Base-by-base conservation (phyloP, 1,284 basidiomycete species). In the Ustilago shanxiensis region DNA sequence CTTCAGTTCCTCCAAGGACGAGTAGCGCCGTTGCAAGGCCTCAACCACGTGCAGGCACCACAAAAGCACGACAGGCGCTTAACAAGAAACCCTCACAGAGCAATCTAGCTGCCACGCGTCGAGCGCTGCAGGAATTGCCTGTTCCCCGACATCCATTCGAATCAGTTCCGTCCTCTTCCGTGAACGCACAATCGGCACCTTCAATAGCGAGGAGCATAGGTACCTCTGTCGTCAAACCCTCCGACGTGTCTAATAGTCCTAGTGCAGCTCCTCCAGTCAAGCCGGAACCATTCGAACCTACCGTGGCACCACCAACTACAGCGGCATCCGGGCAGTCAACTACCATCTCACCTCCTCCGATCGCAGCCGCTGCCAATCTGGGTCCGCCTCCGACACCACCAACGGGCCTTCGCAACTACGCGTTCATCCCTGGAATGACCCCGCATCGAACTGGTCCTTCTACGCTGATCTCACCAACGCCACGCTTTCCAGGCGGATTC, bases 401-500 rank as follows among this genome's bases (percentile, higher is more conserved):
- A 2, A 55, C 59, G 2, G 65, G 29, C 11, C 71, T 73, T 28
- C 65, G 57, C 14, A 67, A 68, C 31, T 73, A 68, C 24, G 71
- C 71, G 35, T 73, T 68, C 55, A 73, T 73, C 10, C 71, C 71
- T 13, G 62, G 71, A 6, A 14, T 64, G 55, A 73, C 61, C 28
- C 66, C 66, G 8, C 61, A 65, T 44, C 39, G 53, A 35, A 39
- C 62, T 24, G 62, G 49, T 11, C 51, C 59, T 26, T 56, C 61
- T 24, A 53, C 61, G 4, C 5, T 68, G 24, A 39, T 54, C 5
- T 68, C 71, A 11, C 66, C 71, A 1, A 73, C 66, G n/a, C 71
- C 71, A 13, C 61, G 62, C 55, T 68, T 73, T 26, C 71, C 71
- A 3, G 71, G 71, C 31, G 66, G 71, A 9, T 73, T 73, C 35